Base-by-base conservation (phyloP, 257 asterid genomes). In the Scutellaria galericulata region DNA sequence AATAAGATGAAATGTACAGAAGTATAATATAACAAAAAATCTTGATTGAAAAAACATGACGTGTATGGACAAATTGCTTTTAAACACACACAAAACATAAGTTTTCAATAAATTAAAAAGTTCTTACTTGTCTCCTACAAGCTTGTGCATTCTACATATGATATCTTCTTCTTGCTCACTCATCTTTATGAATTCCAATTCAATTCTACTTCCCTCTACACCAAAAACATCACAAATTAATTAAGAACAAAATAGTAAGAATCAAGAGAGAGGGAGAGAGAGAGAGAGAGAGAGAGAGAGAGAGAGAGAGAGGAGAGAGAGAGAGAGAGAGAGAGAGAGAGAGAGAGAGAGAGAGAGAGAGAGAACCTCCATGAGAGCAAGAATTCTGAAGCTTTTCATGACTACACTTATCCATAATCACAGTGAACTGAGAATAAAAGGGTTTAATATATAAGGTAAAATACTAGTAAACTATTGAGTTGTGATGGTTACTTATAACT, bases 101-200 rank as follows among this genome's bases (percentile, higher is more conserved):
- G 5, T 3, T 31, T 3, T 2, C 0, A 4, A 31, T 31, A 31
- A 31, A 31, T 31, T 4, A 31, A 31, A 31, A 1, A 31, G 37
- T 31, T 2, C 37, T 31, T 77, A 85, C 96, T 80, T 83, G 68
- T 89, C 89, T 77, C 96, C 93, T 20, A 89, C 96, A 39, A 89
- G 89, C 81, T 76, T 79, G 78, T 89, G 88, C 96, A 89, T 89
- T 76, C 89, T 85, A 59, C 79, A 54, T 75, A 89, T 84, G 46
- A 89, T 84, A 51, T 89, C 96, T 59, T 80, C 89, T 80, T 89
- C 96, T 71, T 87, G 85, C 66, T 87, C 88, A 65, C 68, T 82
- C 92, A 89, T 83, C 61, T 73, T 71, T 56, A 77, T 74, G 48
- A 73, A 74, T 39, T 83, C 86, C 83, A 83, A 79, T 73, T 75